phyloP scores from a whole-genome alignment of 139 green algal genomes.

The Coccomyxa sp. region DNA sequence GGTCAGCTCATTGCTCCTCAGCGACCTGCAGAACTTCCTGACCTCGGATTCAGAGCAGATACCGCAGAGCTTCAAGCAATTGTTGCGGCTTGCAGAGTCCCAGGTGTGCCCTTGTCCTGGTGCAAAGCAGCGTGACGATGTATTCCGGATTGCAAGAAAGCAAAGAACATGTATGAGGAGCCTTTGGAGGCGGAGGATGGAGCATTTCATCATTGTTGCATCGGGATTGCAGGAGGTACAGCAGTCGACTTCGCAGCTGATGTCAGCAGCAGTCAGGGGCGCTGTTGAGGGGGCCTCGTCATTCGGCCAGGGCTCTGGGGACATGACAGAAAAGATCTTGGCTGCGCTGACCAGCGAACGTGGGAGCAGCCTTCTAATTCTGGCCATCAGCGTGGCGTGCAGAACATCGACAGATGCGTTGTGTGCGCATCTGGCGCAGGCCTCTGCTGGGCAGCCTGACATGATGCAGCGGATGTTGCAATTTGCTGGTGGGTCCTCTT shows the following conservation, averaged over 20 bases:
- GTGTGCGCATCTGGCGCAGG: not conserved
- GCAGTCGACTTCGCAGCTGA: not conserved
- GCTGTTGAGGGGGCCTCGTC: not conserved
- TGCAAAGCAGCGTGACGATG: no score
- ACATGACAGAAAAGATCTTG: constrained; percentile 15
- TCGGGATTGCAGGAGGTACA: not conserved
- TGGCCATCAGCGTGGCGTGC: constrained; percentile 38
- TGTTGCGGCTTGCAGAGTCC: constrained; percentile 39
- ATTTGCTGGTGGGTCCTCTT: not conserved
- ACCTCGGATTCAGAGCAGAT: constrained; percentile 29
- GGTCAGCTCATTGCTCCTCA: constrained; percentile 11
- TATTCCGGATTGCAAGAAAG: not conserved
- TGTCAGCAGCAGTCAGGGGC: not conserved
- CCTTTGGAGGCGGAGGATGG: not conserved
- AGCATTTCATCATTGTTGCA: not conserved
- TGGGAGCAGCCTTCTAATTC: constrained; percentile 34
- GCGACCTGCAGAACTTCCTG: constrained; percentile 35
- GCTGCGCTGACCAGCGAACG: constrained; percentile 30
- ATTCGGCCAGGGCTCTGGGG: not conserved
- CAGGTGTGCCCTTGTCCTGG: not conserved
- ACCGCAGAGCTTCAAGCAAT: constrained; percentile 33
- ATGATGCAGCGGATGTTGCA: not conserved
- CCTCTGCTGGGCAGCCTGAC: not conserved
- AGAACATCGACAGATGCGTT: constrained; percentile 12
- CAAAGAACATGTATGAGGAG: not conserved